Percentiles rank a stretch among this genome's conserved stretches.
Conservation (phyloP, 164 flowering plant genomes). For the Piper longum region DNA sequence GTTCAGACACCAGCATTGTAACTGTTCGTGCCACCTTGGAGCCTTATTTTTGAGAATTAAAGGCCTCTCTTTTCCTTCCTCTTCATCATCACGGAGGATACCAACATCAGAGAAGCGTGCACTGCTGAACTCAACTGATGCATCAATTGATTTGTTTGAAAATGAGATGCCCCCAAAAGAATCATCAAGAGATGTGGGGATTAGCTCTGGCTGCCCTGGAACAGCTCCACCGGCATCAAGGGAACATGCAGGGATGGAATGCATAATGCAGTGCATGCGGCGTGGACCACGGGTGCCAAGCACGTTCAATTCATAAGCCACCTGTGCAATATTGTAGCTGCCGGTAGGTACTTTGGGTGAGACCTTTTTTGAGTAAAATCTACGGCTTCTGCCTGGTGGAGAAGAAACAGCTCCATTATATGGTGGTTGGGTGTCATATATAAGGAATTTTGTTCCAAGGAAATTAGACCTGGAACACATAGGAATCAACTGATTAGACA, state of each 20-base stretch:
- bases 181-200: slow-evolving; percentile 64
- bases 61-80: slow-evolving; percentile 51
- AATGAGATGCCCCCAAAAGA: slow-evolving; percentile 77
- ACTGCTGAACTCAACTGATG: slow-evolving; percentile 68
- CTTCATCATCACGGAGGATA: slow-evolving; percentile 38
- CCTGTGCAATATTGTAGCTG: slow-evolving; percentile 74
- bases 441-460: slow-evolving; percentile 79
- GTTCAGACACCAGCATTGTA: slow-evolving; percentile 88
- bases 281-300: slow-evolving; percentile 87
- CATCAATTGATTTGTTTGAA: slow-evolving; percentile 59
- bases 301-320: slow-evolving; percentile 74
- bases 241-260: slow-evolving; percentile 66
- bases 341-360: slow-evolving; percentile 82
- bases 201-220: slow-evolving; percentile 74
- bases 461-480: slow-evolving; percentile 62
- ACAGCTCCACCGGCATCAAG: slow-evolving; percentile 65
- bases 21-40: slow-evolving; percentile 91
- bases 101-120: slow-evolving; percentile 66
- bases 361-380: slow-evolving; percentile 73
- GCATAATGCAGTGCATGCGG: slow-evolving; percentile 75
- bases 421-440: slow-evolving; percentile 83
- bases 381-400: slow-evolving; percentile 57
- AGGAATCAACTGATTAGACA: neutral
- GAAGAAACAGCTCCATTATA: slow-evolving; percentile 31
- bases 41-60: slow-evolving; percentile 72